These are phyloP conservation scores for Apiospora sp. DNA, from an alignment of 2,329 filamentous ascomycete genomes.

Conservation along the genomic window DNA sequence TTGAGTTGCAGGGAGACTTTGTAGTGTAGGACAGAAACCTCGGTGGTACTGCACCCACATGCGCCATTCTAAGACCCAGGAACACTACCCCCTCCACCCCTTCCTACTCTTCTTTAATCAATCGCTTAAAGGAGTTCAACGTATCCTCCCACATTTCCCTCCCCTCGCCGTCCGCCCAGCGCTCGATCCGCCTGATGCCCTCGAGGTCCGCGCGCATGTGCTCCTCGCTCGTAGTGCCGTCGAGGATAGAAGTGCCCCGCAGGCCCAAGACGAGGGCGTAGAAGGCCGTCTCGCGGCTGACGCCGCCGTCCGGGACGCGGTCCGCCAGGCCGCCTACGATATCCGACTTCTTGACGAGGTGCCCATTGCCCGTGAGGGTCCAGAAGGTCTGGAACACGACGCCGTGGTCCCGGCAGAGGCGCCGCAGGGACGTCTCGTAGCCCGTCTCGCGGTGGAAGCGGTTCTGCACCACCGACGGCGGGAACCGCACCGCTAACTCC, in stretches of 20 bases:
- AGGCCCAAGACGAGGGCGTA: constrained; percentile 60
- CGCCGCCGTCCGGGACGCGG: constrained; percentile 47
- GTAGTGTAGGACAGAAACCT: neutral
- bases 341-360: constrained; percentile 43
- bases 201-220: constrained; percentile 61
- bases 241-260: constrained; percentile 50
- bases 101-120: neutral
- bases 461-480: constrained; percentile 75
- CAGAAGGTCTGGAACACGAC: constrained; percentile 63
- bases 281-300: constrained; percentile 48
- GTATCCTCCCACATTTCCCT: constrained; percentile 25
- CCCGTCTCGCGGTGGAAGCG: constrained; percentile 68
- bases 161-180: constrained; percentile 53
- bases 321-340: constrained; percentile 61
- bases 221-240: constrained; percentile 53
- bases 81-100: neutral
- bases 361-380: constrained; percentile 58
- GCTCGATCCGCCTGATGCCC: constrained; percentile 49
- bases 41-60: too few species aligned
- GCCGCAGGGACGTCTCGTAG: constrained; percentile 68
- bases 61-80: too few species aligned
- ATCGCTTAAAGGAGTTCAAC: neutral
- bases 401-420: constrained; percentile 51
- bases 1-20: too few species aligned
- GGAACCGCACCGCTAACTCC: constrained; percentile 38